A percentile compares a stretch with the other conserved stretches of the same genome.
phyloP scores from a whole-genome alignment of 495 filamentous ascomycete species.

The Penicillium parvum region DNA sequence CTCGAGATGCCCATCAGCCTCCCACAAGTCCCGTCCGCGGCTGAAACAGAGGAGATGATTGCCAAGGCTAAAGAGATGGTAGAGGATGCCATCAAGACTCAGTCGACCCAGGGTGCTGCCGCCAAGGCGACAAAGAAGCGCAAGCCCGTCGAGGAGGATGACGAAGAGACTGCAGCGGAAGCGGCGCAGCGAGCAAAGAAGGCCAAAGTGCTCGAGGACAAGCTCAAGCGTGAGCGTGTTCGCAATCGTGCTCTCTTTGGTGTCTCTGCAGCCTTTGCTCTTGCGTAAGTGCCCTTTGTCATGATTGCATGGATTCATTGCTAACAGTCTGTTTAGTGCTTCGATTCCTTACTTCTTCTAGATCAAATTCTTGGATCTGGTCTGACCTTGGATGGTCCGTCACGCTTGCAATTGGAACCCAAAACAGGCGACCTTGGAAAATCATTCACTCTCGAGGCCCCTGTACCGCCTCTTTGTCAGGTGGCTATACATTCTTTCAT shows the following conservation, averaged over 20 bases:
- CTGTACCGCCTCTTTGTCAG: constrained; percentile 2
- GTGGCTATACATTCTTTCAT: constrained; percentile 5
- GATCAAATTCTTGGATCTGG: neutral
- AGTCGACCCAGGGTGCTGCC: constrained; percentile 37
- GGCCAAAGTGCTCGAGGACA: constrained; percentile 64
- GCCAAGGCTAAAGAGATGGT: constrained; percentile 88
- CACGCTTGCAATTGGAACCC: too few species aligned
- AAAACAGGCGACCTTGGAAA: neutral
- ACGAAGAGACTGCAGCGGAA: constrained; percentile 49
- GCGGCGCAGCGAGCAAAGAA: constrained; percentile 61
- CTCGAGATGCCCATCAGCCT: constrained; percentile 67
- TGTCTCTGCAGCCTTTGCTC: constrained; percentile 73
- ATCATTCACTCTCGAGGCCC: constrained; percentile 1
- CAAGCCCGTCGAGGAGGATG: constrained; percentile 70
- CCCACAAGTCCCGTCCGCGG: constrained; percentile 66
- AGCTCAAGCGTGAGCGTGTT: constrained; percentile 77
- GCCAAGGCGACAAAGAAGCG: constrained; percentile 62
- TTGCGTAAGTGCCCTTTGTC: constrained; percentile 67
- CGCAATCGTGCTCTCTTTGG: constrained; percentile 79
- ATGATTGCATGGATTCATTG: neutral
- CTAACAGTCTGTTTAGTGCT: constrained; percentile 33
- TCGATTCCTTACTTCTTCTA: constrained; percentile 48
- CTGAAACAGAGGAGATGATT: constrained; percentile 75
- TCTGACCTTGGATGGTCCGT: neutral
- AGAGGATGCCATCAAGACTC: constrained; percentile 62